These are phyloP conservation scores for Cicer yamashitae DNA, from an alignment of 306 rosid genomes.

Conservation along the genomic window DNA sequence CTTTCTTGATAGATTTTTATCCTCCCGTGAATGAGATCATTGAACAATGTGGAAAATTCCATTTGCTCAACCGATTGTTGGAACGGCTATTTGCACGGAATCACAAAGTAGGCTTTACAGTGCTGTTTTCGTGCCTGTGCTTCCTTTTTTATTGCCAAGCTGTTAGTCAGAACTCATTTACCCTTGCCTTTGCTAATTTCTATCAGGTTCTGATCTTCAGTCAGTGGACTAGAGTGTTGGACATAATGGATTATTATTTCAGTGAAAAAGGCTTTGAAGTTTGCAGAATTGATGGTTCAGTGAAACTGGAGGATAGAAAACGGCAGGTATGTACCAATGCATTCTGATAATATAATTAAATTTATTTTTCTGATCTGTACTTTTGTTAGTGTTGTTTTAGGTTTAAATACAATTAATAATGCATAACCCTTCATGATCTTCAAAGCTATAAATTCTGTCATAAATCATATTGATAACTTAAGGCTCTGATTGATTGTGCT, in stretches of 20 bases:
- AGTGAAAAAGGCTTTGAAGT: constrained; percentile 82
- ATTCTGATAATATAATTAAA: constrained; percentile 15
- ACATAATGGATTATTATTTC: constrained; percentile 94
- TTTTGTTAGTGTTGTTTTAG: constrained; percentile 1
- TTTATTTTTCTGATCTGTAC: neutral
- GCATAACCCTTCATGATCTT: neutral
- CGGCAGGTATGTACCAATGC: constrained; percentile 68
- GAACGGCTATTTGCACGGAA: constrained; percentile 61
- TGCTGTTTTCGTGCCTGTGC: constrained; percentile 15
- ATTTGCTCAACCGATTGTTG: constrained; percentile 80
- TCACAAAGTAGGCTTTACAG: constrained; percentile 68
- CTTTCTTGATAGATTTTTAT: constrained; percentile 54
- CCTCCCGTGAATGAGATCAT: constrained; percentile 85
- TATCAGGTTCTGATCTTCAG: constrained; percentile 87
- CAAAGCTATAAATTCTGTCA: neutral
- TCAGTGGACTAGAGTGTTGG: constrained; percentile 87
- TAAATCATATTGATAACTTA: neutral
- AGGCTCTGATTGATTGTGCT: neutral
- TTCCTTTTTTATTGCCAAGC: constrained; percentile 26
- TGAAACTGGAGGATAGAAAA: constrained; percentile 80
- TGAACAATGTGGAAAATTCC: constrained; percentile 89
- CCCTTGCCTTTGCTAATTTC: constrained; percentile 42
- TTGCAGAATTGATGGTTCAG: constrained; percentile 86
- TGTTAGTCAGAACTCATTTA: constrained; percentile 44
- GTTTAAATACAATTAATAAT: neutral